A percentile compares a stretch with the other conserved stretches of the same genome.
These are phyloP conservation scores for Cryphonectria naterciae DNA, from an alignment of 2,329 filamentous ascomycete species.

Conservation along the genomic window DNA sequence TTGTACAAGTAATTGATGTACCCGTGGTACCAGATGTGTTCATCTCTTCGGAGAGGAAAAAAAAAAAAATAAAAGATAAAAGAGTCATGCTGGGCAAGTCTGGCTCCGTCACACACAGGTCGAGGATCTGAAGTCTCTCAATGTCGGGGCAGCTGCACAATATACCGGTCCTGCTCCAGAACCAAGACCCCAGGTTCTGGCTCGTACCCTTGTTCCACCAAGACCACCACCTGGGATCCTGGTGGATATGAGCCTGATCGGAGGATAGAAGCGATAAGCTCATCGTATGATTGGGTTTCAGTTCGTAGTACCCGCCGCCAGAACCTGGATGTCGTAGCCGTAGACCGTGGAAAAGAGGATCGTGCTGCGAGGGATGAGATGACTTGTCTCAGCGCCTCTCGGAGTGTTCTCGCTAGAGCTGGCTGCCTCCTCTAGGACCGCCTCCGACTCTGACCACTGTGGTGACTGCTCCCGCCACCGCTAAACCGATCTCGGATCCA, in stretches of 20 bases:
- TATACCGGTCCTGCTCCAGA: not conserved
- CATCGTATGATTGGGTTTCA: not conserved
- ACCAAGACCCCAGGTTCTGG: not conserved
- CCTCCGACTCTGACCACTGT: slow-evolving; percentile 14
- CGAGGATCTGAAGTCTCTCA: not conserved
- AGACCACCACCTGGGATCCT: not conserved
- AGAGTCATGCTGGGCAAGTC: not conserved
- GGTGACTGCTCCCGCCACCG: slow-evolving; percentile 10
- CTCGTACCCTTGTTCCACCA: not conserved
- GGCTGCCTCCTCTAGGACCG: slow-evolving; percentile 23
- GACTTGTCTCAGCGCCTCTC: not conserved
- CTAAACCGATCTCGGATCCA: slow-evolving; percentile 35
- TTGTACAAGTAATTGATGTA: not conserved
- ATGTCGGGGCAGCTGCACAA: not conserved
- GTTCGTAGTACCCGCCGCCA: not conserved
- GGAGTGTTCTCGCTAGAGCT: not conserved
- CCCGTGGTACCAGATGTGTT: not conserved
- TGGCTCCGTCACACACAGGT: no score
- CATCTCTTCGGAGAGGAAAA: not conserved
- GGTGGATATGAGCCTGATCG: not conserved
- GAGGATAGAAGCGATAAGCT: not conserved
- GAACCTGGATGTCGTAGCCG: not conserved
- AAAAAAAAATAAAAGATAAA: no score
- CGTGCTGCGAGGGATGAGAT: not conserved
- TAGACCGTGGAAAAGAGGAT: not conserved